Conservation (phyloP, 2,329 filamentous ascomycete genomes). For the Calonectria naviculata region DNA sequence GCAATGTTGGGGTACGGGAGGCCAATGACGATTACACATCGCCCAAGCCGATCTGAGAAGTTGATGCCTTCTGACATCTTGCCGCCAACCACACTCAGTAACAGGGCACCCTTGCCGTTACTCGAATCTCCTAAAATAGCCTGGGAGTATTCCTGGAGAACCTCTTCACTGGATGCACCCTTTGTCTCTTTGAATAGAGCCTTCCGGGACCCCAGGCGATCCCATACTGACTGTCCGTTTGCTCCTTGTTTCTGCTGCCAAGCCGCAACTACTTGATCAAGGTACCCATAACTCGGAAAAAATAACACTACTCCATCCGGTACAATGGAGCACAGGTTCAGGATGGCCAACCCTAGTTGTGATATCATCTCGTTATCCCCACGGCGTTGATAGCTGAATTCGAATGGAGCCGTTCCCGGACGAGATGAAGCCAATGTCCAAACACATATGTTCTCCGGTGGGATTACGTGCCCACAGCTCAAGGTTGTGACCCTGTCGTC, state of each 20-base stretch:
- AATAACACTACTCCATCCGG: slow-evolving; percentile 94
- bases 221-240: slow-evolving; percentile 63
- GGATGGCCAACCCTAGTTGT: slow-evolving; percentile 79
- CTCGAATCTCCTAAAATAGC: slow-evolving; percentile 66
- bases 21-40: slow-evolving; percentile 91
- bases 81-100: slow-evolving; percentile 92
- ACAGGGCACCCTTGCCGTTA: slow-evolving; percentile 71
- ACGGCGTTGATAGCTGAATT: slow-evolving; percentile 89
- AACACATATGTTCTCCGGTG: slow-evolving; percentile 81
- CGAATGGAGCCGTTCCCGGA: slow-evolving; percentile 67
- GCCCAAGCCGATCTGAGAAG: slow-evolving; percentile 90
- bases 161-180: slow-evolving; percentile 70
- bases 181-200: slow-evolving; percentile 70
- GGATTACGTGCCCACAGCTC: slow-evolving; percentile 96
- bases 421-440: slow-evolving; percentile 70
- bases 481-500: slow-evolving; percentile 77
- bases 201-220: slow-evolving; percentile 68
- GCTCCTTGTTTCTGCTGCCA: slow-evolving; percentile 63
- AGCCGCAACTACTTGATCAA: slow-evolving; percentile 75
- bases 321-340: slow-evolving; percentile 78
- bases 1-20: slow-evolving; percentile 92
- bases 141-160: slow-evolving; percentile 78
- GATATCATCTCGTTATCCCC: slow-evolving; percentile 75
- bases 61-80: slow-evolving; percentile 99
- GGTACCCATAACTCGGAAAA: slow-evolving; percentile 94